phyloP scores from a whole-genome alignment of 2,329 filamentous ascomycete genomes.

The Colletotrichum tanaceti region DNA sequence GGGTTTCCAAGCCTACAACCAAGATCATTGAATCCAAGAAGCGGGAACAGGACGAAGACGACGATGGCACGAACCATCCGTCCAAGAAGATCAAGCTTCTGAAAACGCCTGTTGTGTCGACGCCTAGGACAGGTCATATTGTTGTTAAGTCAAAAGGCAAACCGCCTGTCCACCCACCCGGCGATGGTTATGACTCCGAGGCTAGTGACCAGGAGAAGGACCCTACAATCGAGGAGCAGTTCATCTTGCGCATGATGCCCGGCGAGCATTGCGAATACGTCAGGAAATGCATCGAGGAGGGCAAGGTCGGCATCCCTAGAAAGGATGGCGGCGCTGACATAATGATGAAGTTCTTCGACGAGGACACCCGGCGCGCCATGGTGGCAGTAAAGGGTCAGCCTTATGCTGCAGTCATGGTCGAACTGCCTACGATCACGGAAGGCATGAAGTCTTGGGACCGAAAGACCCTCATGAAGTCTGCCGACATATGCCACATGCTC shows the following conservation, averaged over 20 bases:
- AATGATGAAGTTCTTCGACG: constrained; percentile 81
- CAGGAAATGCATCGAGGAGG: constrained; percentile 78
- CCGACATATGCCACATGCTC: constrained; percentile 90
- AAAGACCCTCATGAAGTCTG: constrained; percentile 87
- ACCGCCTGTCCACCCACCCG: constrained; percentile 75
- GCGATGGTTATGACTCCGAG: constrained; percentile 96
- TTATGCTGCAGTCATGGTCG: constrained; percentile 84
- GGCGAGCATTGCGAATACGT: constrained; percentile 89
- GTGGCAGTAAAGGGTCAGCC: constrained; percentile 75
- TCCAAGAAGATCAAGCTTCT: constrained; percentile 67
- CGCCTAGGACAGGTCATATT: constrained; percentile 50
- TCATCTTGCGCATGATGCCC: constrained; percentile 88
- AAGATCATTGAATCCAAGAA: constrained; percentile 71
- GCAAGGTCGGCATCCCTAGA: constrained; percentile 76
- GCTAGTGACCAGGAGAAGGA: constrained; percentile 90
- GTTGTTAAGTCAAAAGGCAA: constrained; percentile 74
- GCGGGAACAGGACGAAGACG: constrained; percentile 67
- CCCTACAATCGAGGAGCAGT: constrained; percentile 88
- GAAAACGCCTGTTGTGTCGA: constrained; percentile 48
- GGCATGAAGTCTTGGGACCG: constrained; percentile 95
- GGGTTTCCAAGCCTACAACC: constrained; percentile 69
- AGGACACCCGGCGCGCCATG: constrained; percentile 78
- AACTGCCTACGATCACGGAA: constrained; percentile 88
- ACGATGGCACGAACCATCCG: constrained; percentile 56
- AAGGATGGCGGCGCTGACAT: constrained; percentile 80